phyloP scores from a whole-genome alignment of 1,139 yeast genomes.

The Pneumocystis sp. region DNA sequence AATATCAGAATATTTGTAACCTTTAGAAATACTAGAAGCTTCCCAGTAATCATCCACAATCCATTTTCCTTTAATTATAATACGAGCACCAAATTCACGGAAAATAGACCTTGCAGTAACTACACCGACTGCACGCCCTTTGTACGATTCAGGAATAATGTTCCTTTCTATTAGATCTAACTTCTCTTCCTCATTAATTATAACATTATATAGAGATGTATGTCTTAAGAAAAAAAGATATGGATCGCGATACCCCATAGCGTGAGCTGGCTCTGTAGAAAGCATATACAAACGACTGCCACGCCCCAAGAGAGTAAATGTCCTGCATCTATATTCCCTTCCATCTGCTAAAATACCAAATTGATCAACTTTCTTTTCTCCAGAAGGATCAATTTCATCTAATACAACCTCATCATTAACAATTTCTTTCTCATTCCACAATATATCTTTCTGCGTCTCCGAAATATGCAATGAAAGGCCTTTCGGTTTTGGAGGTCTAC shows the following conservation, averaged over 20 bases:
- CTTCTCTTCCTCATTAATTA: conserved; percentile 64
- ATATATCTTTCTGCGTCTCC: not conserved
- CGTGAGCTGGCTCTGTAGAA: conserved; percentile 89
- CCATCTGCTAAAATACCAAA: conserved; percentile 59
- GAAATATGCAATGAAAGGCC: not conserved
- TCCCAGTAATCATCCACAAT: conserved; percentile 86
- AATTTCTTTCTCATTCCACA: conserved; percentile 22
- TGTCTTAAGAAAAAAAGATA: conserved; percentile 83
- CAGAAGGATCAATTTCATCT: conserved; percentile 59
- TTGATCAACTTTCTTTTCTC: conserved; percentile 56
- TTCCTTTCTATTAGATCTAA: conserved; percentile 69
- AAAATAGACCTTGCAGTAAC: conserved; percentile 84
- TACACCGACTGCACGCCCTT: conserved; percentile 75
- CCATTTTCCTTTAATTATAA: conserved; percentile 64
- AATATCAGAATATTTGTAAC: conserved; percentile 62
- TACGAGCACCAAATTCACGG: conserved; percentile 82
- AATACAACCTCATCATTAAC: conserved; percentile 67
- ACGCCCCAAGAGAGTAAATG: conserved; percentile 61
- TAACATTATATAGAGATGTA: conserved; percentile 52
- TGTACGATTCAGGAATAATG: conserved; percentile 75
- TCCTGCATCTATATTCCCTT: conserved; percentile 65
- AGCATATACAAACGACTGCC: conserved; percentile 73
- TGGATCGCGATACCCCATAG: conserved; percentile 89
- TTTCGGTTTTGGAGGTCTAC: not conserved
- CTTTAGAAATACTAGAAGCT: conserved; percentile 49